These are phyloP conservation scores for Eruca vesicaria DNA, from an alignment of 441 rosid species.

Conservation along the genomic window DNA sequence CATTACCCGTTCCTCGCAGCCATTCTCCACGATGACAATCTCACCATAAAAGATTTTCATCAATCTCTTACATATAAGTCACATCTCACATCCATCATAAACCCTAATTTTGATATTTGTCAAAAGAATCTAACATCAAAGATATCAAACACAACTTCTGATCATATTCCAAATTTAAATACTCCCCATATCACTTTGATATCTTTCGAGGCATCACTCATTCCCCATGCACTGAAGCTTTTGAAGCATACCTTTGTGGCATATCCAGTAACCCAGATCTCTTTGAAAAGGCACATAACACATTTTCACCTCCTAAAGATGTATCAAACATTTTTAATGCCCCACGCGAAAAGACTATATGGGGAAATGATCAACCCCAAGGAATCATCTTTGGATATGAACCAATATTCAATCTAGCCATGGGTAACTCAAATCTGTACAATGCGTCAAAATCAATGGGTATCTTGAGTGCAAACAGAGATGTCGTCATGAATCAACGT, in stretches of 20 bases:
- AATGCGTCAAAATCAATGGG: neutral
- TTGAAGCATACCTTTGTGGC: conserved; percentile 6
- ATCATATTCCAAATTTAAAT: conserved; percentile 8
- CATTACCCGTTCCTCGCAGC: conserved; percentile 21
- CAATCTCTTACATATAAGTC: neutral
- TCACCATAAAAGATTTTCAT: neutral
- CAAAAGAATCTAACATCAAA: neutral
- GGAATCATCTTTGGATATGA: neutral
- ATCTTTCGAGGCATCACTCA: neutral
- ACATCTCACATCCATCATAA: neutral
- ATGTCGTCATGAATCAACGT: neutral
- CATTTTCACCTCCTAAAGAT: neutral
- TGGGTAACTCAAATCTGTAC: neutral
- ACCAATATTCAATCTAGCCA: neutral
- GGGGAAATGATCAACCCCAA: conserved; percentile 12
- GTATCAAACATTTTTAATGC: neutral
- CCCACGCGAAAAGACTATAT: neutral
- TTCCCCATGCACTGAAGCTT: conserved; percentile 8
- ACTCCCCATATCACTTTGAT: neutral
- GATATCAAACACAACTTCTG: neutral
- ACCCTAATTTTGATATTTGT: neutral
- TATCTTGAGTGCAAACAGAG: neutral
- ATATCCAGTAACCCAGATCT: neutral
- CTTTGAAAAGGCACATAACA: neutral
- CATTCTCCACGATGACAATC: conserved; percentile 12